Conservation (phyloP, 2,329 filamentous ascomycete genomes). For the Shiraia sp. region DNA sequence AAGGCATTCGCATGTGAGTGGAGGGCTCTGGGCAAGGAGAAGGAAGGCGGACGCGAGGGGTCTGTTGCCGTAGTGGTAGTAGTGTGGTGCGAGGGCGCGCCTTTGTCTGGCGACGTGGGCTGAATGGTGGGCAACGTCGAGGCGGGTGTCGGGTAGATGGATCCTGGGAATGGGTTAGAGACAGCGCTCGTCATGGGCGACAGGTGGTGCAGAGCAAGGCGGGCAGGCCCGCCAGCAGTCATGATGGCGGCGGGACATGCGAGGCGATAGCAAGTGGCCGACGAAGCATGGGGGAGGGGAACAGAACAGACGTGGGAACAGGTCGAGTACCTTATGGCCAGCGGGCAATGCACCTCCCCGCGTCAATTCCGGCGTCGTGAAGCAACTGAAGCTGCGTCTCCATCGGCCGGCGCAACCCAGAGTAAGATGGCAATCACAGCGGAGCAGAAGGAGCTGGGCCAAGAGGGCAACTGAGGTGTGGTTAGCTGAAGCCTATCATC, state of each 20-base stretch:
- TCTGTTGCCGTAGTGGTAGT: too few relatives aligned
- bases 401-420: slow-evolving; percentile 38
- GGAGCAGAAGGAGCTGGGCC: slow-evolving; percentile 17
- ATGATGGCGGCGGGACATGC: slow-evolving; percentile 11
- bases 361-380: slow-evolving; percentile 40
- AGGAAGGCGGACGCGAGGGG: too few relatives aligned
- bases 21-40: slow-evolving; percentile 12
- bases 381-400: slow-evolving; percentile 37
- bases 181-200: slow-evolving; percentile 12
- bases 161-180: slow-evolving; percentile 30
- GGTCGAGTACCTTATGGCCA: slow-evolving; percentile 15
- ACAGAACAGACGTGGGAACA: slow-evolving; percentile 21
- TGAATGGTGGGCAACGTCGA: slow-evolving; percentile 31
- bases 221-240: too few relatives aligned
- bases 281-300: slow-evolving; percentile 7
- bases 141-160: slow-evolving; percentile 13
- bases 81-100: slow-evolving; percentile 25
- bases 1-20: slow-evolving; percentile 34
- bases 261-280: slow-evolving; percentile 21
- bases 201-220: slow-evolving; percentile 4
- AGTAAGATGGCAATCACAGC: slow-evolving; percentile 12
- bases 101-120: slow-evolving; percentile 32
- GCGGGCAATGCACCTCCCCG: slow-evolving; percentile 35
- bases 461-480: slow-evolving; percentile 3
- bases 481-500: not conserved